A percentile compares a stretch with the other conserved stretches of the same genome.
phyloP scores from a whole-genome alignment of 2,329 filamentous ascomycete genomes.

The Zarea fungicola region DNA sequence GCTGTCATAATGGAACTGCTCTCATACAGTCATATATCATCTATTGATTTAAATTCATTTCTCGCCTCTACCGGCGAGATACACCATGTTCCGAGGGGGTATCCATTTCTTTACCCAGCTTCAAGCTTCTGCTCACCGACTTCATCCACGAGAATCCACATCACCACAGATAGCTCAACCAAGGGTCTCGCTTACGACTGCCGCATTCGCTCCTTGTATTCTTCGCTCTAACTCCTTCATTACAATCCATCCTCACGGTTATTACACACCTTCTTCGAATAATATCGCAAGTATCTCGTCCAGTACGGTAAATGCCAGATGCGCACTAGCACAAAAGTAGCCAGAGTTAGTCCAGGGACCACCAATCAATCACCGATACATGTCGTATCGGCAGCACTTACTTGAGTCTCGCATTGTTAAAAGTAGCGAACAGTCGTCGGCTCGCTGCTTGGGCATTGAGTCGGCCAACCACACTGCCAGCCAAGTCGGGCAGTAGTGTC shows the following conservation, averaged over 20 bases:
- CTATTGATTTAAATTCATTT: no score
- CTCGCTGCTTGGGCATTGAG: slow-evolving; percentile 88
- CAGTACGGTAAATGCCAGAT: slow-evolving; percentile 64
- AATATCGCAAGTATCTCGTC: slow-evolving; percentile 64
- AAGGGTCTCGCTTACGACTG: background rate
- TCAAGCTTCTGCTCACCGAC: slow-evolving; percentile 7
- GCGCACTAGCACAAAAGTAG: slow-evolving; percentile 43
- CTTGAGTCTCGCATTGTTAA: slow-evolving; percentile 91
- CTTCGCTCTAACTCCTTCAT: no score
- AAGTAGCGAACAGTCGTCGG: slow-evolving; percentile 78
- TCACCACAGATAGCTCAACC: background rate
- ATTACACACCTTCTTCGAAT: slow-evolving; percentile 42
- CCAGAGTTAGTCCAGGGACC: background rate
- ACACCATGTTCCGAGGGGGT: background rate
- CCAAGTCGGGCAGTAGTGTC: slow-evolving; percentile 84
- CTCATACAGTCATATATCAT: no score
- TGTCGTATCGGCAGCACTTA: slow-evolving; percentile 45
- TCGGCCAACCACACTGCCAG: slow-evolving; percentile 86
- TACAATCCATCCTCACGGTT: background rate
- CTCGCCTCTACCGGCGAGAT: no score
- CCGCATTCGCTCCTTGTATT: background rate
- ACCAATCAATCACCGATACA: no score
- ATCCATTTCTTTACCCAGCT: slow-evolving; percentile 1
- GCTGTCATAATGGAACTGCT: no score
- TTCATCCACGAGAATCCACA: background rate